Conservation (phyloP, 805 yeast species). For the Monosporozyma aquatica region DNA sequence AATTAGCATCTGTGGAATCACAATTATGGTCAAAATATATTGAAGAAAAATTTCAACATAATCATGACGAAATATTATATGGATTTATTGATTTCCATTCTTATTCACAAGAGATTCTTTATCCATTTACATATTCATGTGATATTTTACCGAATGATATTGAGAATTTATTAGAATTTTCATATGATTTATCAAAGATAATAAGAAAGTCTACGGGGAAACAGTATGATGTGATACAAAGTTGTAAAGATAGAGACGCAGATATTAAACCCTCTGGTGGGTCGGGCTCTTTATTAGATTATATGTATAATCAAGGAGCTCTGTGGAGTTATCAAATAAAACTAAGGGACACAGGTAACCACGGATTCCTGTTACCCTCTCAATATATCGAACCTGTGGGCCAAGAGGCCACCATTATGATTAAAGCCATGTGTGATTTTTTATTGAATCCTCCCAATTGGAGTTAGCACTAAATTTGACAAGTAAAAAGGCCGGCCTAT, state of each 20-base stretch:
- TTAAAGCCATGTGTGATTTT: conserved; percentile 56
- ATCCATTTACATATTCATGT: conserved; percentile 79
- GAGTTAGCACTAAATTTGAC: conserved; percentile 12
- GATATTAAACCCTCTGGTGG: conserved; percentile 69
- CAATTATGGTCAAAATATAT: conserved; percentile 40
- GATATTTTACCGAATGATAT: conserved; percentile 63
- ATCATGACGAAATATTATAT: conserved; percentile 45
- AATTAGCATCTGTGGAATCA: conserved; percentile 60
- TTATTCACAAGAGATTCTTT: conserved; percentile 72
- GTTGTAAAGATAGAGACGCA: conserved; percentile 70
- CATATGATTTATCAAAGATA: conserved; percentile 70
- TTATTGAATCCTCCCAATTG: conserved; percentile 34
- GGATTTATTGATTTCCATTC: conserved; percentile 82
- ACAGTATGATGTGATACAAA: conserved; percentile 59
- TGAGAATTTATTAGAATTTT: conserved; percentile 72
- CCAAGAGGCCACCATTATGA: conserved; percentile 57
- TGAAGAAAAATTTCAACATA: conserved; percentile 29
- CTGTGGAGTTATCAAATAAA: conserved; percentile 80
- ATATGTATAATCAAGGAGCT: conserved; percentile 74
- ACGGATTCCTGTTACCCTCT: conserved; percentile 72
- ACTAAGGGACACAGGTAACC: conserved; percentile 71
- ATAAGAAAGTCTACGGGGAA: conserved; percentile 58
- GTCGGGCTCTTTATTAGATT: conserved; percentile 72
- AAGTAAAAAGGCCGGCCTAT: too few relatives aligned
- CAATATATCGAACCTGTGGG: conserved; percentile 70